phyloP scores from a whole-genome alignment of 345 rosid species.

The Salix arbutifolia region DNA sequence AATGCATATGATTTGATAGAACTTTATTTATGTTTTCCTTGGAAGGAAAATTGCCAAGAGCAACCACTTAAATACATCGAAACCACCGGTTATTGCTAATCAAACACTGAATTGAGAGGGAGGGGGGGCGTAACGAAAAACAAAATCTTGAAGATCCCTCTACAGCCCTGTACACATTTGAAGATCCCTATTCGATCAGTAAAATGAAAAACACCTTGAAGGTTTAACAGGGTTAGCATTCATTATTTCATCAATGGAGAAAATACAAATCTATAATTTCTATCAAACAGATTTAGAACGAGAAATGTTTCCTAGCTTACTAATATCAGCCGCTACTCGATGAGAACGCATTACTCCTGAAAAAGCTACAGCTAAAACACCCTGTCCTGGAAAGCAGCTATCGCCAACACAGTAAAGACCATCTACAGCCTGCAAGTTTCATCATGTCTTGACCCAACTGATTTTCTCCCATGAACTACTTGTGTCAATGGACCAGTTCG shows the following conservation, averaged over 20 bases:
- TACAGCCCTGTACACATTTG: background rate
- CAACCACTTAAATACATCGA: background rate
- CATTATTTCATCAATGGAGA: background rate
- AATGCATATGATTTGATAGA: background rate
- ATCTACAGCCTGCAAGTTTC: conserved; percentile 54
- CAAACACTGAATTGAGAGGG: background rate
- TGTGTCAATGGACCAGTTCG: no score
- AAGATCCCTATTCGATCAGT: no score
- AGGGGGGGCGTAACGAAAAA: background rate
- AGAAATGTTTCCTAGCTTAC: conserved; percentile 32
- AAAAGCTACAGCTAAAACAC: conserved; percentile 95
- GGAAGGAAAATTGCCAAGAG: background rate
- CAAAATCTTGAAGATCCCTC: background rate
- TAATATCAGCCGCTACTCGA: conserved; percentile 95
- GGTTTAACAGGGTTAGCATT: background rate
- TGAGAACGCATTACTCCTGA: conserved; percentile 97
- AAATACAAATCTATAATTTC: background rate
- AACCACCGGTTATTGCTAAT: background rate
- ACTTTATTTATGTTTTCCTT: background rate
- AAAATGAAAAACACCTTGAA: background rate
- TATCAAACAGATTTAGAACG: background rate
- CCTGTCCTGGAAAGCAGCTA: conserved; percentile 98
- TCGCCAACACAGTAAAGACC: conserved; percentile 94
- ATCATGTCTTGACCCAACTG: conserved; percentile 10
- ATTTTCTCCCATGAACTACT: no score